These are phyloP conservation scores for Trichoderma sp. DNA, from an alignment of 2,329 filamentous ascomycete genomes.

Conservation along the genomic window DNA sequence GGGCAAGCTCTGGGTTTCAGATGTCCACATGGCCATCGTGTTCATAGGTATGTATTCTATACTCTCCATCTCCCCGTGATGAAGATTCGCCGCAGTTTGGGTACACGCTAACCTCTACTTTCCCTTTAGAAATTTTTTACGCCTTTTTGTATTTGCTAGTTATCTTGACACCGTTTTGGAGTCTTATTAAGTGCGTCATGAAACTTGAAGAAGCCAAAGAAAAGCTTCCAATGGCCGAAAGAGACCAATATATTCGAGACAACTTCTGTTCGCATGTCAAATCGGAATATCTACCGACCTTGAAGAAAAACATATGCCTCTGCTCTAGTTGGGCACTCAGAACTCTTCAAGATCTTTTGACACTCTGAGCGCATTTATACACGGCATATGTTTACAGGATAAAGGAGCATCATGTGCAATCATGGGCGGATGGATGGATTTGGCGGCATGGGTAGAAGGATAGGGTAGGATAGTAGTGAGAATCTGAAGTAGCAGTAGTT, in stretches of 20 bases:
- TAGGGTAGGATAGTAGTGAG: not conserved
- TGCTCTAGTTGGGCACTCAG: not conserved
- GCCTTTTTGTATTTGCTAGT: not conserved
- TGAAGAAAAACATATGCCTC: not conserved
- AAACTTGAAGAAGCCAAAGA: not conserved
- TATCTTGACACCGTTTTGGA: not conserved
- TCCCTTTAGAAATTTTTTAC: not conserved
- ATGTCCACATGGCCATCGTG: not conserved
- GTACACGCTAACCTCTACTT: not conserved
- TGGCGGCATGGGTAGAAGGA: not conserved
- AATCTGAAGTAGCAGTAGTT: not conserved
- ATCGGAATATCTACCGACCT: not conserved
- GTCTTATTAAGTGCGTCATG: not conserved
- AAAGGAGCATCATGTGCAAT: not conserved
- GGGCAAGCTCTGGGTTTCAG: not conserved
- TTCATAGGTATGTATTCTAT: not conserved
- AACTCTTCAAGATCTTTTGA: not conserved
- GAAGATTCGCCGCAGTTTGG: not conserved
- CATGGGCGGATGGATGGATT: not conserved
- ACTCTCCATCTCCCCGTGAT: not conserved
- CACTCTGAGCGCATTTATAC: not conserved
- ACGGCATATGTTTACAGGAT: not conserved
- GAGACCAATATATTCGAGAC: not conserved
- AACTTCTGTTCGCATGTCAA: not conserved
- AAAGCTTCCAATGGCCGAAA: not conserved